These are phyloP conservation scores for Phytophthora sp. DNA, from an alignment of 352 stramenopile genomes.

Conservation along the genomic window DNA sequence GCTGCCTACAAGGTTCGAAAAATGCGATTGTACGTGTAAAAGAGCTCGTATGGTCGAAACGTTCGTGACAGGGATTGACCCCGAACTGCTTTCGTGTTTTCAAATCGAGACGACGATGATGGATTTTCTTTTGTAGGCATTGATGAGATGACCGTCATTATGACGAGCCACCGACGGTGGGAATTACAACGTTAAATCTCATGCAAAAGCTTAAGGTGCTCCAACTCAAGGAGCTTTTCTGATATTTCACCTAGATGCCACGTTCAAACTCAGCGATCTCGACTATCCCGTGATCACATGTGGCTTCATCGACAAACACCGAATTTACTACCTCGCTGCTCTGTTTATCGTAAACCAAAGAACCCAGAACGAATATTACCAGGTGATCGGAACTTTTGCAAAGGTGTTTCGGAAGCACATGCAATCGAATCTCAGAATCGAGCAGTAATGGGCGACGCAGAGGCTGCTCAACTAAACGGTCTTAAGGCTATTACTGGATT, in stretches of 20 bases:
- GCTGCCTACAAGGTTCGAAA: background rate
- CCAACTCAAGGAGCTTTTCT: too few relatives aligned
- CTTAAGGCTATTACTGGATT: too few relatives aligned
- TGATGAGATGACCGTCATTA: too few relatives aligned
- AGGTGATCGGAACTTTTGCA: background rate
- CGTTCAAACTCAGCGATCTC: too few relatives aligned
- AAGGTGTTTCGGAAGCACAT: too few relatives aligned
- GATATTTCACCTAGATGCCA: too few relatives aligned
- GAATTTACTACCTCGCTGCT: slow-evolving; percentile 3
- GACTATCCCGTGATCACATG: slow-evolving; percentile 3
- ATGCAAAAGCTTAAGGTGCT: slow-evolving; percentile 1
- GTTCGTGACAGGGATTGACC: background rate
- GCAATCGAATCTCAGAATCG: too few relatives aligned
- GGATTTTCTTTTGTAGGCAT: slow-evolving; percentile 14
- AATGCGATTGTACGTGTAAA: background rate
- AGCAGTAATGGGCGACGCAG: too few relatives aligned
- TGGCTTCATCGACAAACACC: slow-evolving; percentile 1
- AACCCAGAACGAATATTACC: background rate
- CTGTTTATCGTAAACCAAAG: slow-evolving; percentile 2
- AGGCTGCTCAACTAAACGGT: too few relatives aligned
- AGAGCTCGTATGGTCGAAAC: background rate
- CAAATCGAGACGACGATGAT: background rate
- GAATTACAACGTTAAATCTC: background rate
- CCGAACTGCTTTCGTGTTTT: slow-evolving; percentile 5
- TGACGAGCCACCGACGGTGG: slow-evolving; percentile 7